phyloP scores from a whole-genome alignment of 768 basidiomycete genomes.

The Termitomyces sp. region DNA sequence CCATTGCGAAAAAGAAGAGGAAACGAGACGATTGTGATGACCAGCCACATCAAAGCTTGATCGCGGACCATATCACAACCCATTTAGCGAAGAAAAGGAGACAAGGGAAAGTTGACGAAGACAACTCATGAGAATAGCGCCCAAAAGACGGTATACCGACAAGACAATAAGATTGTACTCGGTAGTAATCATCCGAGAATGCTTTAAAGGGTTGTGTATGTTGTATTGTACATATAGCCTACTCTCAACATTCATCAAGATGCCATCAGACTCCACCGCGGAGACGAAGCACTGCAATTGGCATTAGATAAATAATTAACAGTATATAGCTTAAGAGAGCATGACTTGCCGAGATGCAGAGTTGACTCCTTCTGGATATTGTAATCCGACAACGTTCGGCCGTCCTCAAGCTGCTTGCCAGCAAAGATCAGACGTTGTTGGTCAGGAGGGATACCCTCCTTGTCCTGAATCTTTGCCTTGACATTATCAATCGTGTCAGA shows the following conservation, averaged over 20 bases:
- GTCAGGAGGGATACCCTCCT: slow-evolving; percentile 79
- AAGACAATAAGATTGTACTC: too few species aligned
- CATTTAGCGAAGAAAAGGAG: slow-evolving; percentile 22
- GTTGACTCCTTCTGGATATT: slow-evolving; percentile 83
- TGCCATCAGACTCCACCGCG: slow-evolving; percentile 46
- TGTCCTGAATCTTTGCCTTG: slow-evolving; percentile 77
- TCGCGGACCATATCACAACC: not conserved
- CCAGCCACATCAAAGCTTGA: not conserved
- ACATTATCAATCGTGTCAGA: slow-evolving; percentile 93
- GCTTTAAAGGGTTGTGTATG: too few species aligned
- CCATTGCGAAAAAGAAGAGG: slow-evolving; percentile 23
- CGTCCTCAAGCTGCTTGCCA: slow-evolving; percentile 93
- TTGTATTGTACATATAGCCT: too few species aligned
- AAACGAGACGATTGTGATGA: slow-evolving; percentile 11
- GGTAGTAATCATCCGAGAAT: too few species aligned
- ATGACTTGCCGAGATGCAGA: slow-evolving; percentile 41
- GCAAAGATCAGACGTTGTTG: slow-evolving; percentile 92
- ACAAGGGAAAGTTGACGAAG: slow-evolving; percentile 5
- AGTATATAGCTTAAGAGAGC: too few species aligned
- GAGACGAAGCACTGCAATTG: slow-evolving; percentile 56
- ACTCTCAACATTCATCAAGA: not conserved
- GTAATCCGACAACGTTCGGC: slow-evolving; percentile 81
- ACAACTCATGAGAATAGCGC: not conserved
- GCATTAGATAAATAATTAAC: not conserved
- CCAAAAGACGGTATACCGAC: too few species aligned